Evolutionary conservation across 169 alveolate genomes (phyloP), one percentile per base, ranked within the genome.

Genomic region (Cryptosporidium viatorum): DNA sequence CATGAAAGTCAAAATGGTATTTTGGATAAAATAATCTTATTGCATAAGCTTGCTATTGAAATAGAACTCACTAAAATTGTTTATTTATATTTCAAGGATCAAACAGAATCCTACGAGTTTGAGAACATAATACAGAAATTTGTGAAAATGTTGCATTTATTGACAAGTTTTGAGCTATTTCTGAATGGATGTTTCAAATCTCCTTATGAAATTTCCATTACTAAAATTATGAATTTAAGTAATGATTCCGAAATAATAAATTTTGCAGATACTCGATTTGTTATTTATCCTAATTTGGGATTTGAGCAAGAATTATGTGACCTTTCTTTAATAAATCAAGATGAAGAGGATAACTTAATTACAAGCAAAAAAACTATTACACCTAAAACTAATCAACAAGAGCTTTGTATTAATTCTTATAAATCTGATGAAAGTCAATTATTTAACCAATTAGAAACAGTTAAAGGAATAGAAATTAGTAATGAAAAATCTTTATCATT

Each of bases 41-140:
- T 80, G 10, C 74, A 80, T 12, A 80, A 80, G 14, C 58, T 80
- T 21, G 21, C 70, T 58, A 62, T 43, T 48, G 89, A 80, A 50
- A 67, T 60, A 3, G 75, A 80, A 33, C 35, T 58, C 9, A 65
- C 48, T 43, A 35, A 37, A 26, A 37, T 67, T 10, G 45, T 65
- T 21, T 26, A 80, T 39, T 67, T 48, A 31, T 80, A 9, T 16
- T 21, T 8, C 21, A 43, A 60, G 21, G 62, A 80, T 12, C 41
- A 1, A 60, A 16, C 65, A 18, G 16, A 41, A 2, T 59, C 43
- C 7, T 2, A n/a, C 23, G 75, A 39, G 5, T 43, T 65, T 18
- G 23, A 37, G 0, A 80, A 12, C 12, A 45, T 3, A 39, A 5
- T 65, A 18, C 51, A 33, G 58, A 80, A 62, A 41, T 62, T 80